phyloP scores from a whole-genome alignment of 164 flowering plant species.

The Saururus chinensis region DNA sequence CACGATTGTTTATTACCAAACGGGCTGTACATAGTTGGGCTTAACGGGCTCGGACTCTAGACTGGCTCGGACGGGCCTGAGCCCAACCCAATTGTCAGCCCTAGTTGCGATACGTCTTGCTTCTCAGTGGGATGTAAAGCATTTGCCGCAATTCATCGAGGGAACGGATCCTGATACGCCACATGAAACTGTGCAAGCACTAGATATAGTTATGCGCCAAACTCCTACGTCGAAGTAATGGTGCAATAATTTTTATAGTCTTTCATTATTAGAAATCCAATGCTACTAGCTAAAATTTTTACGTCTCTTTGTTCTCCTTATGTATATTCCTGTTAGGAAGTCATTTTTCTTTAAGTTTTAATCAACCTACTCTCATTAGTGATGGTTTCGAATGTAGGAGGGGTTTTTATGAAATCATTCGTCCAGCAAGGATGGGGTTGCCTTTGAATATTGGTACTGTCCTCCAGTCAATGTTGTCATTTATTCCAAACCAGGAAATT shows the following conservation, averaged over 20 bases:
- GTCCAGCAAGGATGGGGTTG: constrained; percentile 80
- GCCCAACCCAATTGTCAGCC: too few relatives aligned
- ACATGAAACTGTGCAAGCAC: constrained; percentile 58
- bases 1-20: too few relatives aligned
- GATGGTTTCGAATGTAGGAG: constrained; percentile 68
- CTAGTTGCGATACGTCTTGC: constrained; percentile 59
- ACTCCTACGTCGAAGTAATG: constrained; percentile 28
- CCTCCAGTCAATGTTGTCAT: constrained; percentile 11
- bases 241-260: too few relatives aligned
- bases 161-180: constrained; percentile 41
- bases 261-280: background rate
- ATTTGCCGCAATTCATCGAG: constrained; percentile 36
- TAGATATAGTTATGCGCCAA: constrained; percentile 60
- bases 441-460: constrained; percentile 63
- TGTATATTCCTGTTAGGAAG: constrained; percentile 45
- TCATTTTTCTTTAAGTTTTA: constrained; percentile 32
- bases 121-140: constrained; percentile 31
- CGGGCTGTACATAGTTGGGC: too few relatives aligned
- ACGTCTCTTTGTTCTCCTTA: background rate
- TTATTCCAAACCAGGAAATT: background rate
- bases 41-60: too few relatives aligned
- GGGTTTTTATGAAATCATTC: constrained; percentile 64
- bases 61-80: too few relatives aligned
- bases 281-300: background rate
- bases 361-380: constrained; percentile 23